Evolutionary conservation across 495 filamentous ascomycete genomes (phyloP).

Genomic region (Xylaria intraflava): DNA sequence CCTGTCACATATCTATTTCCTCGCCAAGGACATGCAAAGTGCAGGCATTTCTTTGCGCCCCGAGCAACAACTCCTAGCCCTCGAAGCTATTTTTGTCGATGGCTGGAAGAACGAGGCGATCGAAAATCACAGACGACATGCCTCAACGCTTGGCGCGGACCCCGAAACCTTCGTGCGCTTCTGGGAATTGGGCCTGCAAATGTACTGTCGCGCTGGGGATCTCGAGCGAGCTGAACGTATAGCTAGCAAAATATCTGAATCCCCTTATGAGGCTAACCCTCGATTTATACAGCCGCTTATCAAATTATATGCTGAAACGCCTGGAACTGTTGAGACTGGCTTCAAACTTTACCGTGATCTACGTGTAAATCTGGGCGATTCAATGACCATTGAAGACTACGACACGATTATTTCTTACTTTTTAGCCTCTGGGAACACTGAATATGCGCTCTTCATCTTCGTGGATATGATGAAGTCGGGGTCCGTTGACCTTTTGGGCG

Average conservation of each 20-base stretch:
- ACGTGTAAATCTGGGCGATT: conserved; percentile 48
- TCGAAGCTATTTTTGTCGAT: conserved; percentile 56
- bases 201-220: conserved; percentile 55
- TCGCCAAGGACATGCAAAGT: conserved; percentile 56
- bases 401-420: conserved; percentile 60
- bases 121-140: conserved; percentile 57
- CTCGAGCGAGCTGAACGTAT: conserved; percentile 58
- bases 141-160: conserved; percentile 44
- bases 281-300: conserved; percentile 65
- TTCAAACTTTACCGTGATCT: conserved; percentile 63
- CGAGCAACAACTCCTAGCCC: conserved; percentile 55
- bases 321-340: conserved; percentile 42
- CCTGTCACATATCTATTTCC: conserved; percentile 51
- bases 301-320: conserved; percentile 33
- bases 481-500: conserved; percentile 34
- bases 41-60: conserved; percentile 46
- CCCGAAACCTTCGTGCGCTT: conserved; percentile 50
- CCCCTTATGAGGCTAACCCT: conserved; percentile 40
- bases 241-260: conserved; percentile 51
- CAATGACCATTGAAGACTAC: conserved; percentile 69
- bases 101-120: conserved; percentile 55
- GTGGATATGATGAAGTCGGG: conserved; percentile 78
- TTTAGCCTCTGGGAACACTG: conserved; percentile 49
- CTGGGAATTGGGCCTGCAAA: conserved; percentile 62
- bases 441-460: conserved; percentile 65